These are phyloP conservation scores for Tylopilus intermedius DNA, from an alignment of 768 basidiomycete genomes.

Conservation along the genomic window DNA sequence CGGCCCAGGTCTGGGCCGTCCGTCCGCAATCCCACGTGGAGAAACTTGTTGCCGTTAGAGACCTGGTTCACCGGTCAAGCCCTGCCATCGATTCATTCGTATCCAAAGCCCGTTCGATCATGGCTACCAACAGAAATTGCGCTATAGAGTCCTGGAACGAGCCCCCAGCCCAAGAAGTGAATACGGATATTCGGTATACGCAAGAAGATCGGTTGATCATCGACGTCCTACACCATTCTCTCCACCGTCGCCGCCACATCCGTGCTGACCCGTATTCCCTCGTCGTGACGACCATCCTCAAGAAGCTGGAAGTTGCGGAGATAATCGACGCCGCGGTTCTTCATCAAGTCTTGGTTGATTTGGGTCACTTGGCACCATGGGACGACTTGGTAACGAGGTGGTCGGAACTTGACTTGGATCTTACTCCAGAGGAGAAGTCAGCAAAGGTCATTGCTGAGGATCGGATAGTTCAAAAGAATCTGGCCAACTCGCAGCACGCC, in stretches of 20 bases:
- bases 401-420: constrained; percentile 30
- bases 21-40: constrained; percentile 57
- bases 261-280: constrained; percentile 63
- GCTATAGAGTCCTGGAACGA: constrained; percentile 28
- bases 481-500: constrained; percentile 18
- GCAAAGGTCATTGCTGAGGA: constrained; percentile 31
- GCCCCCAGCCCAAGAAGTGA: constrained; percentile 28
- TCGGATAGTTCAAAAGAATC: constrained; percentile 19
- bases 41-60: constrained; percentile 42
- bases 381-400: constrained; percentile 53
- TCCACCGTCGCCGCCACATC: constrained; percentile 41
- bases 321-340: constrained; percentile 27
- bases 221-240: constrained; percentile 50
- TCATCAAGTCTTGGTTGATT: constrained; percentile 52
- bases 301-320: constrained; percentile 42
- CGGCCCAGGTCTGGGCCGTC: constrained; percentile 51
- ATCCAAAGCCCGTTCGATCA: constrained; percentile 42
- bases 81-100: constrained; percentile 46
- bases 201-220: constrained; percentile 53
- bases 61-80: constrained; percentile 41
- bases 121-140: constrained; percentile 32
- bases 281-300: constrained; percentile 52
- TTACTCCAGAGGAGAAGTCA: constrained; percentile 24
- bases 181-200: constrained; percentile 38
- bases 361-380: constrained; percentile 81